Conservation (phyloP, 23 red algal species). For the Gracilariopsis chorda region DNA sequence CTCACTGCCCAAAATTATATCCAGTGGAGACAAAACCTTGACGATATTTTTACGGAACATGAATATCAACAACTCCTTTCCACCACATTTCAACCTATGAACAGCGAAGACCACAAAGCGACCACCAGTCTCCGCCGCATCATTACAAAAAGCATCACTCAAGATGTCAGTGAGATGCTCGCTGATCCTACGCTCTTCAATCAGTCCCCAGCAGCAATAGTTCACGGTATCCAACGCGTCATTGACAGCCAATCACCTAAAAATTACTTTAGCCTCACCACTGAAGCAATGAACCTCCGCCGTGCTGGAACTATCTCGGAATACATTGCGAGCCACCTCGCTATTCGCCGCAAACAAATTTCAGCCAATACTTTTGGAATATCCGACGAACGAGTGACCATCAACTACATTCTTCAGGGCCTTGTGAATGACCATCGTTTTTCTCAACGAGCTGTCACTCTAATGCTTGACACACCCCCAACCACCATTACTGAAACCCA, state of each 20-base stretch:
- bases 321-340: not conserved
- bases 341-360: not conserved
- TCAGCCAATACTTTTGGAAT: not conserved
- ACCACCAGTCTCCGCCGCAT: not conserved
- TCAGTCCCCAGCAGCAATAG: not conserved
- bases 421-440: no score
- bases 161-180: not conserved
- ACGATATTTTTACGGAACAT: conserved; percentile 6
- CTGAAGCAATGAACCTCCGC: not conserved
- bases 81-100: not conserved
- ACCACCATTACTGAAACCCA: no score
- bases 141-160: not conserved
- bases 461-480: no score
- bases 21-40: not conserved
- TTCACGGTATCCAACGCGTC: not conserved
- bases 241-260: not conserved
- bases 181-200: not conserved
- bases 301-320: not conserved
- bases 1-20: not conserved
- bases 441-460: no score
- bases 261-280: not conserved
- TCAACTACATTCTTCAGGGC: not conserved
- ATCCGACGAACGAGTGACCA: not conserved
- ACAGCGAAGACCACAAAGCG: not conserved
- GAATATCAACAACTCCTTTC: not conserved